These are phyloP conservation scores for Sisymbrium altissimum DNA, from an alignment of 345 rosid genomes.

Conservation along the genomic window DNA sequence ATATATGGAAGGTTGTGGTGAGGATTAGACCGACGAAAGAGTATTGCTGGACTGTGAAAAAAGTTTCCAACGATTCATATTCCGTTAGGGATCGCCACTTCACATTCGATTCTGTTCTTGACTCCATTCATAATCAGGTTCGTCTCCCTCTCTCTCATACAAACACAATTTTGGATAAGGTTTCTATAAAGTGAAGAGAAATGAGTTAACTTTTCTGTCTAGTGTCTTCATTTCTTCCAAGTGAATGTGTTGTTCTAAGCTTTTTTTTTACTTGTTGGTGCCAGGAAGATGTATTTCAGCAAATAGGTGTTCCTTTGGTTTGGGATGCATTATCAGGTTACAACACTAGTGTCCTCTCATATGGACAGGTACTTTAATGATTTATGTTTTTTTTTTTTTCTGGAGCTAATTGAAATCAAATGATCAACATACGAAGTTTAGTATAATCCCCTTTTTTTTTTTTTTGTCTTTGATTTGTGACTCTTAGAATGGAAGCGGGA, in stretches of 20 bases:
- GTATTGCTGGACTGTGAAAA: constrained; percentile 44
- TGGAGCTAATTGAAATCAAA: not conserved
- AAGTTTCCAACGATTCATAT: constrained; percentile 56
- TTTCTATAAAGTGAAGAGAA: not conserved
- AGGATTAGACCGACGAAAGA: constrained; percentile 63
- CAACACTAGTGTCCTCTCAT: constrained; percentile 75
- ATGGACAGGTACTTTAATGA: constrained; percentile 68
- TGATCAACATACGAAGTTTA: not conserved
- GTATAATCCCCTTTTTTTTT: not conserved
- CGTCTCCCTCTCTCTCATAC: not conserved
- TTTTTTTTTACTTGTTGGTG: constrained; percentile 12
- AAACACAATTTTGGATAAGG: not conserved
- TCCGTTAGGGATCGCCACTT: constrained; percentile 61
- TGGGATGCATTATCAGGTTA: constrained; percentile 79
- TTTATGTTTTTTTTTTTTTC: not conserved
- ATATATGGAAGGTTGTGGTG: constrained; percentile 60
- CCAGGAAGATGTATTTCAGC: constrained; percentile 75
- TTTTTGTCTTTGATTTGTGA: not conserved
- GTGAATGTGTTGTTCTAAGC: not conserved
- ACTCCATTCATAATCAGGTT: constrained; percentile 79
- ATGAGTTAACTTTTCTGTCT: not conserved
- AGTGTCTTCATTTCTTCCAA: not conserved
- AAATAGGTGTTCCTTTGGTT: constrained; percentile 79
- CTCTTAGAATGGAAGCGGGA: constrained; percentile 87
- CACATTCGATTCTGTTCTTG: constrained; percentile 77